Percentiles rank a stretch among this genome's conserved stretches.
Conservation (phyloP, 768 basidiomycete species). For the Boletellus ananas region DNA sequence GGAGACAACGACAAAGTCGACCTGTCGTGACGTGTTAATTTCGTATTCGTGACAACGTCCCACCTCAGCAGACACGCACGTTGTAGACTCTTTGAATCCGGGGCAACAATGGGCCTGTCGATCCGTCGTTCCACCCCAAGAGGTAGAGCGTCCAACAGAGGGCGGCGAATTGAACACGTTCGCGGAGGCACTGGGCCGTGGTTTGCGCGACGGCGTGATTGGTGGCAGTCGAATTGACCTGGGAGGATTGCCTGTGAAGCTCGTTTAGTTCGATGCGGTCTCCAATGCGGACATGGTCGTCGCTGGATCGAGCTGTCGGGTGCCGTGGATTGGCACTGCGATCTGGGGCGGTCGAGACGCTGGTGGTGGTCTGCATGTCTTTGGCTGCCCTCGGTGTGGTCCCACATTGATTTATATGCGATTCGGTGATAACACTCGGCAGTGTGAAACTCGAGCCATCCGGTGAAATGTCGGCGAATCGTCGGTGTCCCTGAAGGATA, state of each 20-base stretch:
- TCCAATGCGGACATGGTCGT: not conserved
- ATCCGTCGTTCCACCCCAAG: conserved; percentile 38
- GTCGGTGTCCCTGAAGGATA: no score
- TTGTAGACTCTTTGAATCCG: conserved; percentile 36
- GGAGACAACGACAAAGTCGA: conserved; percentile 39
- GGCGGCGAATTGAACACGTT: conserved; percentile 30
- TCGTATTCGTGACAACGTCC: no score
- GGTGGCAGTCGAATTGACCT: not conserved
- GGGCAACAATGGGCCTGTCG: conserved; percentile 37
- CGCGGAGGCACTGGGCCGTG: conserved; percentile 20
- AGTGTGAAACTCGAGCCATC: no score
- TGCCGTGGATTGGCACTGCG: conserved; percentile 8
- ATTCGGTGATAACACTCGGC: not conserved
- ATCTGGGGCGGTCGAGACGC: conserved; percentile 1
- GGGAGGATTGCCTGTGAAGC: not conserved
- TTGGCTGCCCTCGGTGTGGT: not conserved
- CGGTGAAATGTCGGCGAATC: not conserved
- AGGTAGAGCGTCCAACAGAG: conserved; percentile 36
- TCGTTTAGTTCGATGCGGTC: conserved; percentile 7
- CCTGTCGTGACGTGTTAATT: conserved; percentile 15
- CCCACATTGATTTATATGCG: not conserved
- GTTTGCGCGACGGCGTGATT: conserved; percentile 4
- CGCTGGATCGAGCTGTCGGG: not conserved
- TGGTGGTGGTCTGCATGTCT: conserved; percentile 14
- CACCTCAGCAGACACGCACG: conserved; percentile 18